Evolutionary conservation across 2,329 filamentous ascomycete species (phyloP), one percentile per base, ranked within the genome.

Genomic region (Diplodia intermedia): DNA sequence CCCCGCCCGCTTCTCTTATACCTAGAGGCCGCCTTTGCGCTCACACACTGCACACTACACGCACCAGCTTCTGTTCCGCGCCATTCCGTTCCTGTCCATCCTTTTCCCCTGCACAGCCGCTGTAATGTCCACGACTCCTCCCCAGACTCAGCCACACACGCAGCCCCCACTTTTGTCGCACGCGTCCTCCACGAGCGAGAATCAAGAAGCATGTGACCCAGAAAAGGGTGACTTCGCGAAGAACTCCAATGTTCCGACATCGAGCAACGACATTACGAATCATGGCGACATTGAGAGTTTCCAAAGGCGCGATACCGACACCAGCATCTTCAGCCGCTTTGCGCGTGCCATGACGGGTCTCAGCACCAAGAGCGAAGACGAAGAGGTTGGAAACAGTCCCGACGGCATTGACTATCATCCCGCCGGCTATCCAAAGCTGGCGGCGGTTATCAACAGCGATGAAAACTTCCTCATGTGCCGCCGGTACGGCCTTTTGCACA

Each of bases 401-500:
- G 18, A 63, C n/a, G 29, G 23, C 49, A 67, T 67, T 20, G 66
- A 67, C 36, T 67, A 62, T 5, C 66, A 67, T 29, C 33, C 55
- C 2, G 2, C 18, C 23, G 73, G 73, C 8, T 73, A 74, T 66
- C 71, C 72, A 5, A 69, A 70, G 43, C 40, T 75, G 3, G 72
- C 70, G 1, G 73, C 73, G 2, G 69, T 73, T 52, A 29, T 74
- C 26, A 73, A 72, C 66, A 72, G 70, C 63, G 72, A 74, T 53
- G 70, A 72, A 15, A 74, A 73, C 62, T 75, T 75, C 61, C 47
- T 73, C 4, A 69, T 75, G 15, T 69, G 68, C 52, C 70, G 73
- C 15, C 50, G 50, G 6, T 68, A 68, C 40, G 69, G 70, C 8
- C 68, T 71, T 5, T 40, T 71, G n/a, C 65, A 71, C 31, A 69